phyloP scores from a whole-genome alignment of 805 yeast species.

The Maudiozyma pseudohumilis region DNA sequence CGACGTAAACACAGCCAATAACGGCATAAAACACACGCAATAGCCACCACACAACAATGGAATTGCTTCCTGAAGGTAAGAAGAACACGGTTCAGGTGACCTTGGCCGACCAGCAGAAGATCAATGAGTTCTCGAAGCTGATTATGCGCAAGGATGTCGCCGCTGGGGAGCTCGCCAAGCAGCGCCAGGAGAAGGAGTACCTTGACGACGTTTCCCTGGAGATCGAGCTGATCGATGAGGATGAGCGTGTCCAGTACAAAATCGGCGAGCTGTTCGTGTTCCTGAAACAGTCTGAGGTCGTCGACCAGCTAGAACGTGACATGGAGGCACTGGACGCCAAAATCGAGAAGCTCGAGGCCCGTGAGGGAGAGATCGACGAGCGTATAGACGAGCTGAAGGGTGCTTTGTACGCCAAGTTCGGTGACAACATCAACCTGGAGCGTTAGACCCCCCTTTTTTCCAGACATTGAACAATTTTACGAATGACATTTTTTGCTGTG shows the following conservation, averaged over 20 bases:
- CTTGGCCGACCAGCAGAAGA: conserved; percentile 71
- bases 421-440: conserved; percentile 80
- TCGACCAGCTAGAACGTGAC: conserved; percentile 58
- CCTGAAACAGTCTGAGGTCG: conserved; percentile 55
- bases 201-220: conserved; percentile 80
- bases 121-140: conserved; percentile 79
- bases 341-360: conserved; percentile 37
- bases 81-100: conserved; percentile 33
- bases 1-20: too few species aligned
- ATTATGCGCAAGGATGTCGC: conserved; percentile 60
- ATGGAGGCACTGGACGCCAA: conserved; percentile 41
- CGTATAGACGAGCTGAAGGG: conserved; percentile 54
- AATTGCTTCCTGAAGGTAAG: conserved; percentile 34
- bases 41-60: conserved; percentile 9
- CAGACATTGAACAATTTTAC: too few species aligned
- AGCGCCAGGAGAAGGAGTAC: conserved; percentile 69
- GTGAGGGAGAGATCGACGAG: conserved; percentile 43
- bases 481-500: background rate
- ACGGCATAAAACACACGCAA: too few species aligned
- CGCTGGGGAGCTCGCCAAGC: conserved; percentile 37
- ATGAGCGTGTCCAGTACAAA: conserved; percentile 61
- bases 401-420: conserved; percentile 79
- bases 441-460: too few species aligned
- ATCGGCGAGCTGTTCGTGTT: conserved; percentile 73
- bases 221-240: conserved; percentile 75